Percentiles rank a stretch among this genome's conserved stretches.
phyloP scores from a whole-genome alignment of 2,329 filamentous ascomycete species.

The Trichoderma simmonsii region DNA sequence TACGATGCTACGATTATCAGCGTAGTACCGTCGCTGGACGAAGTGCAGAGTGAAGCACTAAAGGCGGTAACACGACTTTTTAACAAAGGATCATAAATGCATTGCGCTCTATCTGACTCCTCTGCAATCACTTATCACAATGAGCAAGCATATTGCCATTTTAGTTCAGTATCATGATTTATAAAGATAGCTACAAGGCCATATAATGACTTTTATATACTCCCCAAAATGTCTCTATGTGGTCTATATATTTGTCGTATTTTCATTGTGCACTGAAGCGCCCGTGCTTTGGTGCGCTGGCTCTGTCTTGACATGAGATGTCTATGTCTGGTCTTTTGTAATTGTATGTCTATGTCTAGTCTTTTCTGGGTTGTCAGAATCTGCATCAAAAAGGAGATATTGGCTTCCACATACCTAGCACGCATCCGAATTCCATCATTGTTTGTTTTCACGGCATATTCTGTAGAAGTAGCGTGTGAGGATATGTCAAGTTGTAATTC shows the following conservation, averaged over 20 bases:
- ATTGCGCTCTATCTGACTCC: background rate
- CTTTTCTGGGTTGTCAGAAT: background rate
- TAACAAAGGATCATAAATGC: background rate
- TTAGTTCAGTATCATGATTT: background rate
- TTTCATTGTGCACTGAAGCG: background rate
- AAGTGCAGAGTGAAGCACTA: conserved; percentile 23
- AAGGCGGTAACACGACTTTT: background rate
- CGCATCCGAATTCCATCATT: background rate
- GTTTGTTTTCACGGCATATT: background rate
- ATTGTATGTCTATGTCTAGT: background rate
- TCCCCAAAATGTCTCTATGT: background rate
- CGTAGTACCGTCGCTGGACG: background rate
- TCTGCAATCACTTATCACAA: background rate
- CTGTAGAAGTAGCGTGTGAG: background rate
- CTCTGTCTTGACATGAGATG: background rate
- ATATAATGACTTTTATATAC: too few species aligned
- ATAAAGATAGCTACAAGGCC: background rate
- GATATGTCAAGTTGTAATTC: background rate
- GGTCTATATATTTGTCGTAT: background rate
- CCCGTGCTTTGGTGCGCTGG: background rate
- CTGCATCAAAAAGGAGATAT: background rate
- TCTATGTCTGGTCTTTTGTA: background rate
- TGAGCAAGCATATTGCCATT: background rate
- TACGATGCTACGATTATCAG: conserved; percentile 5
- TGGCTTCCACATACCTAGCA: background rate